Evolutionary conservation across 148 eudicot species (phyloP).

Genomic region (Diospyros kaki): DNA sequence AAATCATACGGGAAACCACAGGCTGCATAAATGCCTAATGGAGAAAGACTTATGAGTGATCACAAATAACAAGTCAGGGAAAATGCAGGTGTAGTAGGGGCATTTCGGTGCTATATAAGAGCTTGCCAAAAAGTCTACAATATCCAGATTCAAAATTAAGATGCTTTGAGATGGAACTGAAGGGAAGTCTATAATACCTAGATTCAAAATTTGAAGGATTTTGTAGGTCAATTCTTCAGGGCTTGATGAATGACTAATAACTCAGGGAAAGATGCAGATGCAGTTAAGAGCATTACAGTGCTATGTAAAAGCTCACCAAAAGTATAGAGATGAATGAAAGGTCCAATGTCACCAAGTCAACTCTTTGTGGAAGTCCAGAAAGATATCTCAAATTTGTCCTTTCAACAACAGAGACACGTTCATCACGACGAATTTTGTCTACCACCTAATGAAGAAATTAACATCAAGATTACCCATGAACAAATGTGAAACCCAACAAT

Average conservation of each 20-base stretch:
- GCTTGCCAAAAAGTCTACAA: too few species aligned
- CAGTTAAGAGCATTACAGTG: not conserved
- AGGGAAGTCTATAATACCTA: too few species aligned
- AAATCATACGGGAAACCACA: not conserved
- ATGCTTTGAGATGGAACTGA: too few species aligned
- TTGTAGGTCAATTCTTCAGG: too few species aligned
- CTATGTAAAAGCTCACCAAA: constrained; percentile 42
- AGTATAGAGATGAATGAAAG: constrained; percentile 97
- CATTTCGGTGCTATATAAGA: too few species aligned
- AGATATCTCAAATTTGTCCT: constrained; percentile 93
- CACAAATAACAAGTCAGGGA: not conserved
- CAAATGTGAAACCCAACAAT: not conserved
- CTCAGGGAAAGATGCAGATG: not conserved
- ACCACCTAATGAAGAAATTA: constrained; percentile 58
- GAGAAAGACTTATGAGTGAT: not conserved
- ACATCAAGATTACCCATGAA: constrained; percentile 7
- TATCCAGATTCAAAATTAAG: too few species aligned
- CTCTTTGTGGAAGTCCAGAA: constrained; percentile 85
- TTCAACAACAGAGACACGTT: constrained; percentile 75
- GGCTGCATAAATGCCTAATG: not conserved
- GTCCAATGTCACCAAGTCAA: constrained; percentile 93
- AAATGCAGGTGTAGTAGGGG: too few species aligned
- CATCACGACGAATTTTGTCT: constrained; percentile 83
- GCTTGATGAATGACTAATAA: too few species aligned
- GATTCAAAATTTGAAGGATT: too few species aligned